These are phyloP conservation scores for Echinochloa phyllopogon DNA, from an alignment of 176 grass and related monocot genomes.

Conservation along the genomic window DNA sequence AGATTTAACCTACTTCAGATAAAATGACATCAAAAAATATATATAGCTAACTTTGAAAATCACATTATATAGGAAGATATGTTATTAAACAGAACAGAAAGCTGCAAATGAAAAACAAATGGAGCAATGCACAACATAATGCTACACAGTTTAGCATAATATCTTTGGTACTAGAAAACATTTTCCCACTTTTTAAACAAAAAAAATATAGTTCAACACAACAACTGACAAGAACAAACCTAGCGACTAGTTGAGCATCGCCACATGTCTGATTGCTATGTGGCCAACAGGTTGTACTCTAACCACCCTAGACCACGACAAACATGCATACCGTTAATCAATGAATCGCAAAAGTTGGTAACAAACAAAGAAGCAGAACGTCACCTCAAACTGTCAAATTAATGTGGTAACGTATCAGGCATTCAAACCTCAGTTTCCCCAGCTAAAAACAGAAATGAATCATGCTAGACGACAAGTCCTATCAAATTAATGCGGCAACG, in stretches of 20 bases:
- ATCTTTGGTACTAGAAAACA: not conserved
- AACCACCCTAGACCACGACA: not conserved
- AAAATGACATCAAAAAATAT: not conserved
- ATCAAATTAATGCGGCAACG: not conserved
- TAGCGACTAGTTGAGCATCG: not conserved
- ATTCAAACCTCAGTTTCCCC: not conserved
- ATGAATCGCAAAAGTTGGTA: slow-evolving; percentile 5
- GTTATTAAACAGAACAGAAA: not conserved
- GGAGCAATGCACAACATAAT: not conserved
- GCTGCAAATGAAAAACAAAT: not conserved
- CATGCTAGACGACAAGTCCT: slow-evolving; percentile 11
- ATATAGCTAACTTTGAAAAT: not conserved
- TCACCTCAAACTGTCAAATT: not conserved
- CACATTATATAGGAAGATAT: not conserved
- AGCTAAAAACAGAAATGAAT: slow-evolving; percentile 19
- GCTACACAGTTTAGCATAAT: not conserved
- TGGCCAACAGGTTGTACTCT: not conserved
- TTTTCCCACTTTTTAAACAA: not conserved
- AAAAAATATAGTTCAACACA: not conserved
- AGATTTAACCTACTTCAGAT: not conserved
- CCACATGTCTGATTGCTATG: not conserved
- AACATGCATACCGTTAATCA: slow-evolving; percentile 5
- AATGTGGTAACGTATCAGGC: too few relatives aligned
- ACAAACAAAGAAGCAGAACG: not conserved
- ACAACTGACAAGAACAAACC: not conserved